These are phyloP conservation scores for Aspergillus candidus DNA, from an alignment of 2,329 filamentous ascomycete species.

Conservation along the genomic window DNA sequence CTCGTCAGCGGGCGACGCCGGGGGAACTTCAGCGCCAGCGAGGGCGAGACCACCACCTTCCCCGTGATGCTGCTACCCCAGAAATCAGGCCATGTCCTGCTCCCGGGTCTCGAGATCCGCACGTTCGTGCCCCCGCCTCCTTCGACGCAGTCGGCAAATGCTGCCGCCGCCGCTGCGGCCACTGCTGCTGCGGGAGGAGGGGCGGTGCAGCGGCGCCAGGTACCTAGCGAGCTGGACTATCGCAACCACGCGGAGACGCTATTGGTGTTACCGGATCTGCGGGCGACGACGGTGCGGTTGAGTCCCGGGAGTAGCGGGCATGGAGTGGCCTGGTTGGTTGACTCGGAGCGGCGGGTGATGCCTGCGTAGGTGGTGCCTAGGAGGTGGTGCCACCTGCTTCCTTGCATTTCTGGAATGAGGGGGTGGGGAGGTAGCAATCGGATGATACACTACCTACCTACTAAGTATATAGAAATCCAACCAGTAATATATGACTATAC, in stretches of 20 bases:
- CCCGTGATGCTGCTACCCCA: conserved; percentile 74
- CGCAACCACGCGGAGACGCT: conserved; percentile 72
- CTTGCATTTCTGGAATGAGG: too few relatives aligned
- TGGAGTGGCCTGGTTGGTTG: conserved; percentile 58
- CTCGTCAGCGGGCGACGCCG: conserved; percentile 75
- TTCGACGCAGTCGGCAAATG: conserved; percentile 11
- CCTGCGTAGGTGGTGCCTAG: not conserved
- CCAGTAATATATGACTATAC: too few relatives aligned
- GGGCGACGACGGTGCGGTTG: conserved; percentile 65
- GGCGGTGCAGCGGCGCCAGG: conserved; percentile 27
- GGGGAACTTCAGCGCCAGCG: conserved; percentile 59
- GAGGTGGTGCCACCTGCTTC: not conserved
- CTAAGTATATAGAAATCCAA: too few relatives aligned
- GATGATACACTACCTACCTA: too few relatives aligned
- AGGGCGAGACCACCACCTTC: conserved; percentile 49
- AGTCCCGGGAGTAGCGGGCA: conserved; percentile 56
- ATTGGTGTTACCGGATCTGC: conserved; percentile 64
- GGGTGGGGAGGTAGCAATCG: too few relatives aligned
- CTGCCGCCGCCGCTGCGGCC: conserved; percentile 7
- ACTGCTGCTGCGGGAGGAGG: conserved; percentile 9
- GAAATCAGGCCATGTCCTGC: conserved; percentile 67
- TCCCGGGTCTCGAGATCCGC: conserved; percentile 73
- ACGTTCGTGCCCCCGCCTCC: conserved; percentile 46
- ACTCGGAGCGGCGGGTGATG: conserved; percentile 46
- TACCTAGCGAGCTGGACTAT: conserved; percentile 71